Base-by-base conservation (phyloP, 1,139 yeast genomes). In the Arxiozyma telluris region DNA sequence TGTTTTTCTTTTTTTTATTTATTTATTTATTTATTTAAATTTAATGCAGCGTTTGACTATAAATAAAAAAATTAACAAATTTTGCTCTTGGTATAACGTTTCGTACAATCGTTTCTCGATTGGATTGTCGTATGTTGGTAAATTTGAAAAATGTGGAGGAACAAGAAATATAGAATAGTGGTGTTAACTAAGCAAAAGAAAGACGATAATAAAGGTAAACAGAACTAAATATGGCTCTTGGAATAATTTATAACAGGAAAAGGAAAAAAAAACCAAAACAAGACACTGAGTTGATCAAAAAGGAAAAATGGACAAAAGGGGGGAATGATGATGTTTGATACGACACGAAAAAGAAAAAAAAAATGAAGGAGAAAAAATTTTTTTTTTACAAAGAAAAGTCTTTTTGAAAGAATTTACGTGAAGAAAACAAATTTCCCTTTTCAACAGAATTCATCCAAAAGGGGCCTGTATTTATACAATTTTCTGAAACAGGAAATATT, bases 401-500 rank as follows among this genome's bases (percentile, higher is more conserved):
- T 18, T 41, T 18, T 21, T 41, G n/a, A 22, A 47, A 22, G 41
- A 47, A 23, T 15, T 41, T 41, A 17, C 11, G 21, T 21, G 44
- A 25, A 41, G 44, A 41, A 12, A 30, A 21, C 39, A 47, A 23
- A 5, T 47, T 47, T 47, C 50, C 50, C 25, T 18, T 41, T 47
- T 47, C 39, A 41, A 39, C 27, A 12, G n/a, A 39, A 23, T n/a
- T 30, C n/a, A 4, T 20, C 50, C 18, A 25, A 47, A 47, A 41
- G 7, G 39, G 44, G 44, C 21, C 18, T 25, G 50, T 39, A 39
- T 47, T 47, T 47, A 47, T 47, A 47, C 25, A 41, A 41, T 12
- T 23, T 47, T 47, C 50, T 47, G 38, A 47, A 41, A 41, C 38
- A 39, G 50, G 44, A 47, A 47, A 41, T 20, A 41, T 47, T 47